Base-by-base conservation (phyloP, 768 basidiomycete genomes). In the Hydnum rufescens region DNA sequence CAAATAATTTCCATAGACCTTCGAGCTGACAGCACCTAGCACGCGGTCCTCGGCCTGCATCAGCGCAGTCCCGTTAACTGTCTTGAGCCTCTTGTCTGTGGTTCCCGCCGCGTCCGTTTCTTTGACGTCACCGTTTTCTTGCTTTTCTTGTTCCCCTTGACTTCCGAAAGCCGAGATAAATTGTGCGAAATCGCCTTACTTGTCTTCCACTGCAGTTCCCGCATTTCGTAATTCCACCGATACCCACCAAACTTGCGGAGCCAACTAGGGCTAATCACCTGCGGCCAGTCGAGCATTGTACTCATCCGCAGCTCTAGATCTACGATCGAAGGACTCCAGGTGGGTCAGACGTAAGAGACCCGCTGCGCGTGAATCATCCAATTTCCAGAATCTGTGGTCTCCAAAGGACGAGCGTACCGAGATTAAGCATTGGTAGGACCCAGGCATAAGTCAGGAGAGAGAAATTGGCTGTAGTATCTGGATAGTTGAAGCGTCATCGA, bases 351-450 rank as follows among this genome's bases (percentile, higher is more conserved):
- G 79, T 32, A 88, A 74, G 16, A 66, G 59, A 1, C 68, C 8
- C 8, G 44, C 44, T 16, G 8, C 13, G 44, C 26, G 26, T 8
- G 44, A 47, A 47, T 13, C 44, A 28, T 16, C 16, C 44, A 47
- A 8, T 13, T 25, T 13, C 44, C 44, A 47, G 8, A 47, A 47
- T 47, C 44, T 8, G 8, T 25, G 13, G 44, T 26, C 59, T 82
- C 80, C 13, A 87, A 66, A 1, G 80, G 78, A 28, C 83, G 69
- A 59, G 81, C 77, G 59, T 78, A 83, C 81, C 81, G 32, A 78
- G 66, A 5, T 68, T 66, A 74, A 76, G 54, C 25, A 69, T 62
- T 2, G 66, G 65, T 3, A 64, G 63, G 8, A 84, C 74, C 77
- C 80, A 84, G 34, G 69, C 60, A 60, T 75, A 84, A 0, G 78